phyloP scores from a whole-genome alignment of 805 yeast genomes.

The Candida sakaeoensis region DNA sequence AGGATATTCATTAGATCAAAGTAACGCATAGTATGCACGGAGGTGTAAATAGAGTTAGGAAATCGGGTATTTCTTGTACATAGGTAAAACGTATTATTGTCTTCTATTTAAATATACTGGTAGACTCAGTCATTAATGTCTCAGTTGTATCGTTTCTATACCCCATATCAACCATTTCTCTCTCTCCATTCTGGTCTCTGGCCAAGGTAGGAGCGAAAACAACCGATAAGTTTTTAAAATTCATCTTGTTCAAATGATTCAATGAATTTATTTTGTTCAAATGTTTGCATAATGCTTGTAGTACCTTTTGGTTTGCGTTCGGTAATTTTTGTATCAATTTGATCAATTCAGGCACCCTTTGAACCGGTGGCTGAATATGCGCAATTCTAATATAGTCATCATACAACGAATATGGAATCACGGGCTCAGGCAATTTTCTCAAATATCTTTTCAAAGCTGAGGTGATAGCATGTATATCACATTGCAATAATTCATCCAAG shows the following conservation, averaged over 20 bases:
- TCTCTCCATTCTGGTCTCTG: slow-evolving; percentile 71
- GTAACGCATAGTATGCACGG: too few relatives aligned
- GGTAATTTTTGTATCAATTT: slow-evolving; percentile 56
- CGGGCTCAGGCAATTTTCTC: slow-evolving; percentile 79
- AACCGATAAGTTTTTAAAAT: slow-evolving; percentile 72
- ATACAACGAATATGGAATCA: slow-evolving; percentile 68
- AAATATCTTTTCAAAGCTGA: slow-evolving; percentile 84
- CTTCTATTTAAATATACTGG: slow-evolving; percentile 29
- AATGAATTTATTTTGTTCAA: slow-evolving; percentile 54
- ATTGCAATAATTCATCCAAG: slow-evolving; percentile 36
- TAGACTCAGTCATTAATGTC: slow-evolving; percentile 53
- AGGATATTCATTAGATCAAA: slow-evolving; percentile 61
- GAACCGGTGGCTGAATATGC: slow-evolving; percentile 16
- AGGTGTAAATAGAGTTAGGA: slow-evolving; percentile 1
- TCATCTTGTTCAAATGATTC: slow-evolving; percentile 71
- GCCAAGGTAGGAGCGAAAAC: slow-evolving; percentile 94
- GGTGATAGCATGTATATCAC: slow-evolving; percentile 84
- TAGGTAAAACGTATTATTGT: background rate
- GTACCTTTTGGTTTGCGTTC: slow-evolving; percentile 56
- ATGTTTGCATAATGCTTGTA: slow-evolving; percentile 60
- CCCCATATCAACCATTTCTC: slow-evolving; percentile 83
- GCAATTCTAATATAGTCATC: slow-evolving; percentile 60
- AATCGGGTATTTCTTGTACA: slow-evolving; percentile 2
- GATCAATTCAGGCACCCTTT: slow-evolving; percentile 41
- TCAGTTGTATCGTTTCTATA: slow-evolving; percentile 76